phyloP scores from a whole-genome alignment of 805 yeast genomes.

The Alloascoidea hylecoeti region DNA sequence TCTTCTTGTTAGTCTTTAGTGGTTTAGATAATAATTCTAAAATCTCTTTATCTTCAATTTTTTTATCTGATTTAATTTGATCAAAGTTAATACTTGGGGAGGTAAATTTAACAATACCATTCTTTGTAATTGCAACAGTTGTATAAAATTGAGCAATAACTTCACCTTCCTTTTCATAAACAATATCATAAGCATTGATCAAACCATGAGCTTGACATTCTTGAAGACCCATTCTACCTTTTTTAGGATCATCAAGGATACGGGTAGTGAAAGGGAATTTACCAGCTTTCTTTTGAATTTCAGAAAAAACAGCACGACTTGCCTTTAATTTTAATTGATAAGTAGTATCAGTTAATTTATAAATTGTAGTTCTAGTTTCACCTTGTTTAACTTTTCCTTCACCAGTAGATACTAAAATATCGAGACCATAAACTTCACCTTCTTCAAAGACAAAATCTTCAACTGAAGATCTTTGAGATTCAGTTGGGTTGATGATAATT shows the following conservation, averaged over 20 bases:
- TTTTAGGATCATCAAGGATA: conserved; percentile 52
- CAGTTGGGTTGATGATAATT: conserved; percentile 61
- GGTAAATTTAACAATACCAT: conserved; percentile 55
- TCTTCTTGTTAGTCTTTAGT: conserved; percentile 33
- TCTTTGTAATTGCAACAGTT: conserved; percentile 62
- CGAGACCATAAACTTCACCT: conserved; percentile 68
- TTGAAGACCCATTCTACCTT: conserved; percentile 58
- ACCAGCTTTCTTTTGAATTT: conserved; percentile 50
- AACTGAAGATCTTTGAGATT: conserved; percentile 47
- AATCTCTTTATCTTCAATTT: conserved; percentile 34
- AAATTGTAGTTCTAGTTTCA: conserved; percentile 51
- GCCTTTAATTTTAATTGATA: conserved; percentile 61
- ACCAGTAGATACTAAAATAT: conserved; percentile 51
- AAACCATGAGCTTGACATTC: conserved; percentile 60
- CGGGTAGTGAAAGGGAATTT: conserved; percentile 60
- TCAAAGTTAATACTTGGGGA: conserved; percentile 33
- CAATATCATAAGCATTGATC: conserved; percentile 53
- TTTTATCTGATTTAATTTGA: conserved; percentile 41
- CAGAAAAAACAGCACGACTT: conserved; percentile 51
- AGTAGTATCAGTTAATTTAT: conserved; percentile 55
- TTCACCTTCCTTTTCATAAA: conserved; percentile 53
- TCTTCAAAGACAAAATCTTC: conserved; percentile 55
- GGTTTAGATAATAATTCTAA: conserved; percentile 32
- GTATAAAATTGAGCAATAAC: conserved; percentile 59
- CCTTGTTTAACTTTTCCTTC: conserved; percentile 54